Conservation (phyloP, 768 basidiomycete species). For the Amanita muscaria region DNA sequence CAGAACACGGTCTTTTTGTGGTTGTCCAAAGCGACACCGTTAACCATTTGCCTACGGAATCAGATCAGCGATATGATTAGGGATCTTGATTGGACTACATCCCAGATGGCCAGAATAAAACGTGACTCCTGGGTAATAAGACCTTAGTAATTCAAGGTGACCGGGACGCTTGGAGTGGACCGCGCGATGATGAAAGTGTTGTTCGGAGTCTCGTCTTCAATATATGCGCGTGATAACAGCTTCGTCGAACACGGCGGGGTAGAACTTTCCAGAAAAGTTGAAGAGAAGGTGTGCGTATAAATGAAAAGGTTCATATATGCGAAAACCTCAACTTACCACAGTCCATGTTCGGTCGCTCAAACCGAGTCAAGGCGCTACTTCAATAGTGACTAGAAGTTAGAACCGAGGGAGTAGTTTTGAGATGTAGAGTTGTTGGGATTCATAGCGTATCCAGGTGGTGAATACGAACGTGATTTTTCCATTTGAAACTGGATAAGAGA, state of each 20-base stretch:
- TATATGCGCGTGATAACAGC: slow-evolving; percentile 44
- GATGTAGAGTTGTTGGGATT: slow-evolving; percentile 76
- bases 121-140: slow-evolving; percentile 87
- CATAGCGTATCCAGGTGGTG: slow-evolving; percentile 75
- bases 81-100: neutral
- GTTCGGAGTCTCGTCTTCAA: slow-evolving; percentile 71
- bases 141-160: slow-evolving; percentile 82
- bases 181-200: slow-evolving; percentile 77
- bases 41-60: slow-evolving; percentile 61
- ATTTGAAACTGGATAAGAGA: too few species aligned
- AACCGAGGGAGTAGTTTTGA: too few species aligned
- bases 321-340: slow-evolving; percentile 45
- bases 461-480: too few species aligned
- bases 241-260: slow-evolving; percentile 79
- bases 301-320: slow-evolving; percentile 61
- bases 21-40: slow-evolving; percentile 68
- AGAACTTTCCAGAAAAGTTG: slow-evolving; percentile 70
- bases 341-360: too few species aligned
- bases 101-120: slow-evolving; percentile 92
- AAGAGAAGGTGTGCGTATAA: slow-evolving; percentile 45
- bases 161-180: slow-evolving; percentile 84
- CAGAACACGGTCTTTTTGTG: slow-evolving; percentile 71
- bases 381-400: too few species aligned
- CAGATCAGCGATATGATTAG: neutral
- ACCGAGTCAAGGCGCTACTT: too few species aligned